Conservation (phyloP, 2,329 filamentous ascomycete species). For the Ramichloridium luteum region DNA sequence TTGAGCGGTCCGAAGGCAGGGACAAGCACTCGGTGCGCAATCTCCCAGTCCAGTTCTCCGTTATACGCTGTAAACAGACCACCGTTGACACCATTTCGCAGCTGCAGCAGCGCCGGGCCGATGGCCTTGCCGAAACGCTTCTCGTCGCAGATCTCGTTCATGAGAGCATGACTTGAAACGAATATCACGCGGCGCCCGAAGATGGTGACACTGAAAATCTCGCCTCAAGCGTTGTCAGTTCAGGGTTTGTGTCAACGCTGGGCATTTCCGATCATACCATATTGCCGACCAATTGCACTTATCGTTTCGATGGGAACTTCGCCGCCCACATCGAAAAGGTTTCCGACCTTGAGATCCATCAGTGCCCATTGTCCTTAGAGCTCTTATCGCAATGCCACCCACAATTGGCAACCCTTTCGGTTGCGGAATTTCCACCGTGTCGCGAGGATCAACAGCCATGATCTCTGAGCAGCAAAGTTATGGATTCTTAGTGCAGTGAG, state of each 20-base stretch:
- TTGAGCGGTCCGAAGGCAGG: constrained; percentile 58
- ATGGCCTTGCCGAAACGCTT: constrained; percentile 46
- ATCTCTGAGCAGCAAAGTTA: constrained; percentile 10
- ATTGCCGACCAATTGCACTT: constrained; percentile 33
- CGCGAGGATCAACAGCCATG: constrained; percentile 13
- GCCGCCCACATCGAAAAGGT: constrained; percentile 50
- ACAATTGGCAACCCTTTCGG: too few species aligned
- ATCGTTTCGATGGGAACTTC: constrained; percentile 44
- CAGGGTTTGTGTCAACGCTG: too few species aligned
- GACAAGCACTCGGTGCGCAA: constrained; percentile 44
- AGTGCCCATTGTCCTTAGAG: too few species aligned
- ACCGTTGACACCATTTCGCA: constrained; percentile 50
- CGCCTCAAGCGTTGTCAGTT: constrained; percentile 7
- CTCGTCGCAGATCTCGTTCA: constrained; percentile 31
- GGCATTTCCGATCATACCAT: too few species aligned
- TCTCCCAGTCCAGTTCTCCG: constrained; percentile 24
- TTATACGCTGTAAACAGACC: constrained; percentile 51
- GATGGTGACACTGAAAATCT: constrained; percentile 14
- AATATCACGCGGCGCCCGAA: constrained; percentile 13
- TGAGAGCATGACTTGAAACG: constrained; percentile 17
- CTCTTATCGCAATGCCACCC: too few species aligned
- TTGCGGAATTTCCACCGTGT: too few species aligned
- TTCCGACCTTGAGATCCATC: too few species aligned
- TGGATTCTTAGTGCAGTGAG: too few species aligned
- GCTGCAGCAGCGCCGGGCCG: constrained; percentile 37